Evolutionary conservation across 179 eudicot species (phyloP).

Genomic region (Monotropa hypopitys): DNA sequence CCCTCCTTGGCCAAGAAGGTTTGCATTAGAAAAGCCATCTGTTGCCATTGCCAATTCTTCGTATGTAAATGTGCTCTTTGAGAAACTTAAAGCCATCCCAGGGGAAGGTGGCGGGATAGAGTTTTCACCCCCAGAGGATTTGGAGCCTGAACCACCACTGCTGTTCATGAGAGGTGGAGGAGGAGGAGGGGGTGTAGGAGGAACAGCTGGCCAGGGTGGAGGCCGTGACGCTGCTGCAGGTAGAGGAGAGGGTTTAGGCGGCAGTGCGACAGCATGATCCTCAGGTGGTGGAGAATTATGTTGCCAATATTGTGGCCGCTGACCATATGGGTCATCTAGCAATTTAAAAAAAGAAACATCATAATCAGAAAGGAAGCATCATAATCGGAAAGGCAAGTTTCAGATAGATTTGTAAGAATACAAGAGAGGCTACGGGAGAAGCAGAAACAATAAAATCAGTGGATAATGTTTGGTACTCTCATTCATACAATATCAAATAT

Average conservation of each 20-base stretch:
- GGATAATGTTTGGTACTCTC: background rate
- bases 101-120: constrained; percentile 46
- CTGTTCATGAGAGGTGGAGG: constrained; percentile 36
- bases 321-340: constrained; percentile 29
- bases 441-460: background rate
- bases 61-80: constrained; percentile 57
- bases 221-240: constrained; percentile 38
- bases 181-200: constrained; percentile 32
- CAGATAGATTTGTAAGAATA: background rate
- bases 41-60: constrained; percentile 85
- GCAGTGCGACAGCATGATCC: constrained; percentile 30
- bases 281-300: constrained; percentile 26
- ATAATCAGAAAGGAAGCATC: background rate
- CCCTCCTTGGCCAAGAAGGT: constrained; percentile 92
- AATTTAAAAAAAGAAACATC: background rate
- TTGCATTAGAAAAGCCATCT: constrained; percentile 66
- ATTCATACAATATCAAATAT: background rate
- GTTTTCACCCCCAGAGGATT: constrained; percentile 43
- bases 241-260: constrained; percentile 29
- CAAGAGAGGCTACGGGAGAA: background rate
- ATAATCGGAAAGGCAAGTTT: background rate
- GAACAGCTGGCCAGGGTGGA: constrained; percentile 24
- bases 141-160: constrained; percentile 71
- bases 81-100: constrained; percentile 44
- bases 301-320: constrained; percentile 30